phyloP scores from a whole-genome alignment of 129 eudicot genomes.

The Sambucus nigra region DNA sequence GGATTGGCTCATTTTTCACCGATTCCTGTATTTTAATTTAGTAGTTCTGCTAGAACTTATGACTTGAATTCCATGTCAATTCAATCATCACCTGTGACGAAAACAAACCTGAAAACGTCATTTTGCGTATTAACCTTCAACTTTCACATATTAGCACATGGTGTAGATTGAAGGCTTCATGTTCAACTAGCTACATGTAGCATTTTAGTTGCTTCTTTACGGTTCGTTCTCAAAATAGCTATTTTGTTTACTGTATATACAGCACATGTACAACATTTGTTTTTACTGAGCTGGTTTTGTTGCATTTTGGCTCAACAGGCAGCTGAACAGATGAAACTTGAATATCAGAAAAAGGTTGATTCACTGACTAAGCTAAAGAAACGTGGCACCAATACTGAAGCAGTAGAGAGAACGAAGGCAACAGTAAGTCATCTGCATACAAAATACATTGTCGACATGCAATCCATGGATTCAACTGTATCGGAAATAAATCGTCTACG shows the following conservation, averaged over 20 bases:
- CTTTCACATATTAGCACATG: too few relatives aligned
- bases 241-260: too few relatives aligned
- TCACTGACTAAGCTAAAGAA: constrained; percentile 77
- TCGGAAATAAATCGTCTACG: constrained; percentile 87
- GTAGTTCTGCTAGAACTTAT: too few relatives aligned
- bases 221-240: background rate
- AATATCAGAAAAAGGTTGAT: constrained; percentile 80
- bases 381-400: constrained; percentile 64
- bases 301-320: constrained; percentile 45
- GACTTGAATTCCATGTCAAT: too few relatives aligned
- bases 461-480: constrained; percentile 97
- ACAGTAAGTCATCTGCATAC: constrained; percentile 94
- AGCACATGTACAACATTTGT: background rate
- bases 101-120: too few relatives aligned
- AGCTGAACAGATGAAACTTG: constrained; percentile 87
- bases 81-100: too few relatives aligned
- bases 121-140: too few relatives aligned
- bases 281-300: background rate
- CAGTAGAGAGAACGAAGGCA: constrained; percentile 86
- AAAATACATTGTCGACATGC: constrained; percentile 98
- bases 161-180: too few relatives aligned
- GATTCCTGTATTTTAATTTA: too few relatives aligned
- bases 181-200: too few relatives aligned
- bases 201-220: background rate
- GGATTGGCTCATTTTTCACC: too few relatives aligned